These are phyloP conservation scores for Aspergillus clavatus DNA, from an alignment of 2,329 filamentous ascomycete genomes.

Conservation along the genomic window DNA sequence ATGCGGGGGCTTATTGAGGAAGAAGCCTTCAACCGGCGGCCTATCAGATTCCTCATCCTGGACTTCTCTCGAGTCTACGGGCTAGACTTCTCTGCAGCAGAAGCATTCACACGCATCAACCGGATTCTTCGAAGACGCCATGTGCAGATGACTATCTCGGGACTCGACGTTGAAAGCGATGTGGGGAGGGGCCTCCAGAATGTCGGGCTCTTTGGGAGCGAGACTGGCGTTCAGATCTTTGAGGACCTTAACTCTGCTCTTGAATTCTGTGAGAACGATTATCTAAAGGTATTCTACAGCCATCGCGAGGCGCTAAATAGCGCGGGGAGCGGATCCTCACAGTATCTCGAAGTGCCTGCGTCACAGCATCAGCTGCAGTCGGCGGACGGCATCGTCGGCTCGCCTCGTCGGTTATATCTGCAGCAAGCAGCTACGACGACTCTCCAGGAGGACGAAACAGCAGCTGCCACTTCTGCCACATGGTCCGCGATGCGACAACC, in stretches of 20 bases:
- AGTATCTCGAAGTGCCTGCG: conserved; percentile 29
- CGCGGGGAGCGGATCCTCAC: conserved; percentile 12
- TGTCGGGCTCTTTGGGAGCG: conserved; percentile 73
- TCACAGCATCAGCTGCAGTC: conserved; percentile 16
- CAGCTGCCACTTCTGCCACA: conserved; percentile 53
- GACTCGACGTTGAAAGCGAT: conserved; percentile 68
- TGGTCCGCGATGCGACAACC: conserved; percentile 90
- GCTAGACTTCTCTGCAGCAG: conserved; percentile 91
- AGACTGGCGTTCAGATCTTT: conserved; percentile 71
- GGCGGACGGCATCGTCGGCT: conserved; percentile 59
- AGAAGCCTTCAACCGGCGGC: conserved; percentile 67
- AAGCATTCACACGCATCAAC: conserved; percentile 90
- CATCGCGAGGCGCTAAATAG: conserved; percentile 53
- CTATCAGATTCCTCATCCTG: conserved; percentile 84
- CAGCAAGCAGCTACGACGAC: conserved; percentile 72
- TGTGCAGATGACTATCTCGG: conserved; percentile 77
- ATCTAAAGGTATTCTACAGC: conserved; percentile 74
- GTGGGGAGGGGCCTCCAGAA: conserved; percentile 75
- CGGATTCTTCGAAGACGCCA: conserved; percentile 71
- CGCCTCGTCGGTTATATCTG: conserved; percentile 73
- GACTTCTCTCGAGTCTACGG: conserved; percentile 87
- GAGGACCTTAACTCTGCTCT: conserved; percentile 88
- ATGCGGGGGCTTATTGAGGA: conserved; percentile 80
- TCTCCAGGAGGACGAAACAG: conserved; percentile 58
- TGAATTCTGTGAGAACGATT: conserved; percentile 90